phyloP scores from a whole-genome alignment of 805 yeast species.

The Yarrowia phangngaensis region DNA sequence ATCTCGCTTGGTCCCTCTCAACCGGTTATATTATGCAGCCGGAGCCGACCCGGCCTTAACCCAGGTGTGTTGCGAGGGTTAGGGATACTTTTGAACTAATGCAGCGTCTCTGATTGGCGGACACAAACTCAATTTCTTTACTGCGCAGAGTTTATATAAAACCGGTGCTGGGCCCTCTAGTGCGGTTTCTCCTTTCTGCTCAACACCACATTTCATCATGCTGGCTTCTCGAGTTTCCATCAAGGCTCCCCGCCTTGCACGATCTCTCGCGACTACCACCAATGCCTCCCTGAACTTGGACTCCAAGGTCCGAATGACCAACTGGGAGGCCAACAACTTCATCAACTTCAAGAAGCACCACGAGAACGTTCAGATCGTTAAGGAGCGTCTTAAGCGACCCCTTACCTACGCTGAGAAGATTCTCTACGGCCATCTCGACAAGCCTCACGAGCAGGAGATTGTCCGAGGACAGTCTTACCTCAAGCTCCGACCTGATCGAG shows the following conservation, averaged over 20 bases:
- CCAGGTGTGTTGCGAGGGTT: constrained; percentile 4
- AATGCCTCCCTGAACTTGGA: constrained; percentile 47
- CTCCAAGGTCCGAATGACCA: constrained; percentile 73
- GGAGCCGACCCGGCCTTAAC: constrained; percentile 26
- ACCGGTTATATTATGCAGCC: too few relatives aligned
- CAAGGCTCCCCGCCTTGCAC: constrained; percentile 29
- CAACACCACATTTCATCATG: constrained; percentile 21
- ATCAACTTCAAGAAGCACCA: constrained; percentile 87
- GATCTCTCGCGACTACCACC: constrained; percentile 27
- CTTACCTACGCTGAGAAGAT: constrained; percentile 94
- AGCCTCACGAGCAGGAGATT: constrained; percentile 83
- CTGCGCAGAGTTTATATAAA: constrained; percentile 24
- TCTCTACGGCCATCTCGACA: constrained; percentile 88
- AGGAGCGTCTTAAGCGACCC: constrained; percentile 77
- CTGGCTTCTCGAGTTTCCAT: constrained; percentile 26
- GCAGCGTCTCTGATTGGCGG: constrained; percentile 9
- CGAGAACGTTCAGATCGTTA: constrained; percentile 82
- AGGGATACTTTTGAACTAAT: constrained; percentile 19
- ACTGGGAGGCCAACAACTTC: constrained; percentile 60
- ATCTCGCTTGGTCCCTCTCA: too few relatives aligned
- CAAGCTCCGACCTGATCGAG: constrained; percentile 95
- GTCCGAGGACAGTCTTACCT: constrained; percentile 86
- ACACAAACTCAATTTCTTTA: background rate
- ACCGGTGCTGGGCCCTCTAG: constrained; percentile 23
- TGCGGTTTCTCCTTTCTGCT: constrained; percentile 19